Evolutionary conservation across 179 eudicot genomes (phyloP), one percentile per base, ranked within the genome.

Genomic region (Vitellaria paradoxa): DNA sequence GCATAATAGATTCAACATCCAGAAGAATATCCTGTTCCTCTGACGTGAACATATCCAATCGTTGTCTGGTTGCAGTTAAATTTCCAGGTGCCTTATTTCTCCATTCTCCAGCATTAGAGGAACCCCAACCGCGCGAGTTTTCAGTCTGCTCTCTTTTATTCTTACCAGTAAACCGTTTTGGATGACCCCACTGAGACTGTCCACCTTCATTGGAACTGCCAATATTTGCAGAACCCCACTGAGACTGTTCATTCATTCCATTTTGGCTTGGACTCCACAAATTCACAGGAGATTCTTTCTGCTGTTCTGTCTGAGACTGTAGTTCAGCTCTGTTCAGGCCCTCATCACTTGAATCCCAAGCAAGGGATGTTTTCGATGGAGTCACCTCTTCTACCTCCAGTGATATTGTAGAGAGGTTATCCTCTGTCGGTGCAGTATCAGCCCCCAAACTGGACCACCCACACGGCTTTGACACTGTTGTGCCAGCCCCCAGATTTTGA

Each of bases 1-100:
- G 88, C 96, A 91, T 88, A 68, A 91, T 81, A 4, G 84, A 82
- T 77, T 96, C 98, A 42, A 87, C 67, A 42, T 89, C 99, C 23
- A 86, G 63, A 10, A 94, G 83, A 63, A 88, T 82, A 49, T 94
- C 96, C 81, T 92, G 90, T 78, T 94, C 98, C 68, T 94, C 99
- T 9, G 87, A 77, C 4, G 97, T 73, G 82, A 96, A 93, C n/a
- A 80, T 8, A 78, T 96, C 98, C 79, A 90, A 47, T 12, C 96
- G 87, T 74, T 81, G 88, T 76, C 90, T 80, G 3, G 97, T 90
- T 65, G 84, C 90, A 68, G 98, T 89, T 3, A 90, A 45, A 18
- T 79, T 78, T 42, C 66, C 84, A 68, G 40, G 52, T 12, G 77
- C 46, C 84, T 79, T 81, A 70, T 81, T 86, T 78, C 79, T 89